Evolutionary conservation across 169 alveolate genomes (phyloP), one percentile per base, ranked within the genome.

Genomic region (Haemoproteus tartakovskyi): DNA sequence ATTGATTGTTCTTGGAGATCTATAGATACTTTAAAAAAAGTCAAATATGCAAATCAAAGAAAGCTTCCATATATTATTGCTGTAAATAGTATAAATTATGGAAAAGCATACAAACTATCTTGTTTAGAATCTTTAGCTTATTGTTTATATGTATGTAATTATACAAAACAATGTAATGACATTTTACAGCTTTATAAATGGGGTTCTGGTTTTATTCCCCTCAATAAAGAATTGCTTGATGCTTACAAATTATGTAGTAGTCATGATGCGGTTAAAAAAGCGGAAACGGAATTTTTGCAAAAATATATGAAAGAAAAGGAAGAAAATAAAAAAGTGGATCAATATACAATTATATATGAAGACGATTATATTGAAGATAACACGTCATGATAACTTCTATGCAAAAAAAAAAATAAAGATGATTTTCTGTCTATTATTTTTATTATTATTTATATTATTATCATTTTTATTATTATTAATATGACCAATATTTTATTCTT

Each of bases 1-100:
- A 24, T 74, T 74, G 84, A 74, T 38, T 74, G 84, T 57, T 74
- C 84, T 37, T 74, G 84, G 84, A 74, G 59, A 57, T 74, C 84
- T 19, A 22, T 74, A 24, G 84, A 74, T 48, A 57, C 59, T 45
- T 56, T 74, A 60, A 74, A 74, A 74, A 74, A 59, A 46, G 5
- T 40, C 21, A 74, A 74, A 26, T 74, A 21, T 38, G 4, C 84
- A 33, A 74, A 74, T 18, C 84, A 74, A 38, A 74, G 84, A 60
- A 74, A 74, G 47, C 46, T 74, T 33, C 84, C 84, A 2, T 74
- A 74, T 27, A 57, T 57, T 16, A 74, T 74, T 57, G 84, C 84
- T 29, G 84, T 74, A 29, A 74, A 74, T 30, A 74, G 84, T 38
- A 74, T 74, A 43, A 74, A 74, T 57, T 74, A 74, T 74, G 84